Conservation (phyloP, 805 yeast species). For the Ogataea henricii region DNA sequence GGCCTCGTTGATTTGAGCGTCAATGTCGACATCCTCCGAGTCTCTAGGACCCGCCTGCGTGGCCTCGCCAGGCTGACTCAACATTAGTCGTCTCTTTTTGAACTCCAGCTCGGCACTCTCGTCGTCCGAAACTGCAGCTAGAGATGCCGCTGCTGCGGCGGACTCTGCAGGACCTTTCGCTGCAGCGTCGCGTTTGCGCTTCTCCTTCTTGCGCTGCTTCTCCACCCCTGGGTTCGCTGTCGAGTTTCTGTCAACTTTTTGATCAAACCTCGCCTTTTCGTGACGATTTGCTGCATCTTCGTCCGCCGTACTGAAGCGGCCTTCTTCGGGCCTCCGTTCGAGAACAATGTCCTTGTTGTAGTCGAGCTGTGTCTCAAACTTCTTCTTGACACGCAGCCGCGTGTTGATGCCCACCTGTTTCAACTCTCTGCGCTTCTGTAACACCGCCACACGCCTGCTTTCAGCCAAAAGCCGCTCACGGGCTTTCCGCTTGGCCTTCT, state of each 20-base stretch:
- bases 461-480: slow-evolving; percentile 83
- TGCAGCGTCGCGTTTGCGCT: slow-evolving; percentile 29
- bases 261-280: slow-evolving; percentile 45
- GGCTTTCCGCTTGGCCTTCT: slow-evolving; percentile 87
- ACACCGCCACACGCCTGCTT: slow-evolving; percentile 68
- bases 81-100: slow-evolving; percentile 40
- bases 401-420: slow-evolving; percentile 74
- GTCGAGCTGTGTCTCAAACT: slow-evolving; percentile 65
- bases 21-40: slow-evolving; percentile 27
- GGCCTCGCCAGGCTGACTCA: slow-evolving; percentile 38
- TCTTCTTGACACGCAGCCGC: slow-evolving; percentile 51
- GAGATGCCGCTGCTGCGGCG: neutral
- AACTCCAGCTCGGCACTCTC: slow-evolving; percentile 23
- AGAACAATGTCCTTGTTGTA: slow-evolving; percentile 83
- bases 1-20: slow-evolving; percentile 37
- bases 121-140: slow-evolving; percentile 12
- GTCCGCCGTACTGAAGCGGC: slow-evolving; percentile 65
- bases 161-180: slow-evolving; percentile 8
- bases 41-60: neutral
- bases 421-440: slow-evolving; percentile 80
- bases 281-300: slow-evolving; percentile 49
- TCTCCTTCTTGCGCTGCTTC: slow-evolving; percentile 36
- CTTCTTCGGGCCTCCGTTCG: slow-evolving; percentile 67
- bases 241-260: slow-evolving; percentile 46
- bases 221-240: slow-evolving; percentile 41